These are phyloP conservation scores for Pseudogymnoascus sp. DNA, from an alignment of 2,329 filamentous ascomycete species.

Conservation along the genomic window DNA sequence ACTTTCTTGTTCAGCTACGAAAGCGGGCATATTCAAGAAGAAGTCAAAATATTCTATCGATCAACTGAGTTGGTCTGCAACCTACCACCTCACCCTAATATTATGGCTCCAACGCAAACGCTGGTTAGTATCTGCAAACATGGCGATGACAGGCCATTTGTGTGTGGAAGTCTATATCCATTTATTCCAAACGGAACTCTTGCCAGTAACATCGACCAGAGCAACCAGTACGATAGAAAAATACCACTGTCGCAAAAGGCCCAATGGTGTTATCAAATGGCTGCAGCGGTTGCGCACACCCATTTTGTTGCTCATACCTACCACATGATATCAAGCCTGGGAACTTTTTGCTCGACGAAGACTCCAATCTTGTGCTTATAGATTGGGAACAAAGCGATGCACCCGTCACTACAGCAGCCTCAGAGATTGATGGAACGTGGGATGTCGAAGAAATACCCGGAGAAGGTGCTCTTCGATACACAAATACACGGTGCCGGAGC, in stretches of 20 bases:
- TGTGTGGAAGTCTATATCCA: not conserved
- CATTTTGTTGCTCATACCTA: slow-evolving; percentile 18
- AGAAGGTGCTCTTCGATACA: not conserved
- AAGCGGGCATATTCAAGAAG: not conserved
- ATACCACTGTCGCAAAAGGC: not conserved
- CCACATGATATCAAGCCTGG: slow-evolving; percentile 29
- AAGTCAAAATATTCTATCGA: not conserved
- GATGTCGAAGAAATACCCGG: not conserved
- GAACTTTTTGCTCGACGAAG: slow-evolving; percentile 24
- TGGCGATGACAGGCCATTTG: not conserved
- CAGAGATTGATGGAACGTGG: not conserved
- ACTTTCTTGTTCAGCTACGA: not conserved
- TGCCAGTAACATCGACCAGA: not conserved
- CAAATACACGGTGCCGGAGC: not conserved
- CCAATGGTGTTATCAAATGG: not conserved
- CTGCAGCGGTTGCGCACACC: not conserved
- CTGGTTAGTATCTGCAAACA: not conserved
- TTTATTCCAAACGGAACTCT: not conserved
- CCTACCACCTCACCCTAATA: not conserved
- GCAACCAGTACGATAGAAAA: not conserved
- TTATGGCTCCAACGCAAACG: not conserved
- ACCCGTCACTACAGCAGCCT: slow-evolving; percentile 16
- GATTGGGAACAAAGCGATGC: slow-evolving; percentile 26
- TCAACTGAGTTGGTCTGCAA: not conserved
- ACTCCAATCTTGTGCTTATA: slow-evolving; percentile 18